A percentile compares a stretch with the other conserved stretches of the same genome.
Conservation (phyloP, 192 early-diverging fungal species). For the Lobosporangium transversale region DNA sequence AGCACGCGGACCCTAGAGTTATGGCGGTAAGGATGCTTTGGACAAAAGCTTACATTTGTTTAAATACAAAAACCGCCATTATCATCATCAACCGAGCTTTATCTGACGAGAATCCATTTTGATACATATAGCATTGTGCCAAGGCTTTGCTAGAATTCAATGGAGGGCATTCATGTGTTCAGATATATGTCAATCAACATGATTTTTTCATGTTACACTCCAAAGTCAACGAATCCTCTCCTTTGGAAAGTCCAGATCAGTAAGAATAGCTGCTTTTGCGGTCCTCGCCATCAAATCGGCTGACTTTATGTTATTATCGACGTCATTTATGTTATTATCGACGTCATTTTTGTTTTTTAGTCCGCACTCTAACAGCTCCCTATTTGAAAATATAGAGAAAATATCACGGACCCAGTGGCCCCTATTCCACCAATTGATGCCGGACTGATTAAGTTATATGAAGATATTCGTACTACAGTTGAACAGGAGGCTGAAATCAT, state of each 20-base stretch:
- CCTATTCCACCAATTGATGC: conserved; percentile 74
- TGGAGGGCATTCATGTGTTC: conserved; percentile 92
- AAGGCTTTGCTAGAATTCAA: conserved; percentile 93
- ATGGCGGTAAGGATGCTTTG: conserved; percentile 73
- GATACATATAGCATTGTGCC: conserved; percentile 77
- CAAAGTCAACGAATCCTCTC: conserved; percentile 66
- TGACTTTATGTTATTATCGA: too few relatives aligned
- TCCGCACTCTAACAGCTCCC: too few relatives aligned
- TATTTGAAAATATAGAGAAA: conserved; percentile 46
- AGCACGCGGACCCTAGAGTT: conserved; percentile 71
- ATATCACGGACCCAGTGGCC: conserved; percentile 60
- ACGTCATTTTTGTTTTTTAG: too few relatives aligned
- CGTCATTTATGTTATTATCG: too few relatives aligned
- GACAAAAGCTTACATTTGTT: too few relatives aligned
- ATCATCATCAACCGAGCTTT: too few relatives aligned
- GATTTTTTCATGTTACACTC: conserved; percentile 91
- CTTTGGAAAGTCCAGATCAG: conserved; percentile 46
- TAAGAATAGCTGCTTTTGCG: conserved; percentile 1
- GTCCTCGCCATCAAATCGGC: background rate
- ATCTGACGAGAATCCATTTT: too few relatives aligned
- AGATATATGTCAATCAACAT: conserved; percentile 97
- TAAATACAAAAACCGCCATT: too few relatives aligned
- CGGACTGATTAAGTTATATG: conserved; percentile 79
- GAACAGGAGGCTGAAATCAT: conserved; percentile 91
- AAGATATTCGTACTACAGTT: conserved; percentile 84